phyloP scores from a whole-genome alignment of 768 basidiomycete species.

The Phaeotremella skinneri region DNA sequence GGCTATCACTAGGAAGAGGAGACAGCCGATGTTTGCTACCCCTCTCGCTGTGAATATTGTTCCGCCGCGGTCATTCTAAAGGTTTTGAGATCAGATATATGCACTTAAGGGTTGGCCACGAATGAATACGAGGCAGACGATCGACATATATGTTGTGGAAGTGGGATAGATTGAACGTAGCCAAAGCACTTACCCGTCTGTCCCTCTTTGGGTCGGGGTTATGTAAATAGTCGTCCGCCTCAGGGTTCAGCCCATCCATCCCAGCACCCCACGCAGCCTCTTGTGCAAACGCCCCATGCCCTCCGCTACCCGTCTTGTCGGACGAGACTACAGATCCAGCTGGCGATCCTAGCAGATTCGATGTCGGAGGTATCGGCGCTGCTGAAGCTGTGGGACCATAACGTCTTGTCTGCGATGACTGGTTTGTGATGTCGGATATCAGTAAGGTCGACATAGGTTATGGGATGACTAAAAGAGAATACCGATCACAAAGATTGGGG shows the following conservation, averaged over 20 bases:
- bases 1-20: conserved; percentile 66
- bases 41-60: conserved; percentile 78
- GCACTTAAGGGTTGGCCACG: too few relatives aligned
- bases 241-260: conserved; percentile 53
- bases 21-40: conserved; percentile 72
- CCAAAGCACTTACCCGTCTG: conserved; percentile 23
- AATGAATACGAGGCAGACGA: too few relatives aligned
- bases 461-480: neutral
- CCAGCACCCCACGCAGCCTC: conserved; percentile 22
- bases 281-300: conserved; percentile 5
- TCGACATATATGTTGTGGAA: too few relatives aligned
- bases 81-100: too few relatives aligned
- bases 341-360: conserved; percentile 25
- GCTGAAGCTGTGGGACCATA: conserved; percentile 40
- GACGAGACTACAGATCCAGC: conserved; percentile 13
- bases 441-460: neutral
- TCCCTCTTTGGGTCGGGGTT: conserved; percentile 73
- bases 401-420: conserved; percentile 10
- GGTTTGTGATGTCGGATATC: neutral
- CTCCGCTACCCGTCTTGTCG: conserved; percentile 9
- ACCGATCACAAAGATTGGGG: too few relatives aligned
- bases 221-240: conserved; percentile 85
- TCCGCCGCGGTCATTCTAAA: conserved; percentile 53
- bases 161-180: neutral
- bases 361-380: conserved; percentile 18